These are phyloP conservation scores for Xylaria sp. DNA, from an alignment of 2,329 filamentous ascomycete species.

Conservation along the genomic window DNA sequence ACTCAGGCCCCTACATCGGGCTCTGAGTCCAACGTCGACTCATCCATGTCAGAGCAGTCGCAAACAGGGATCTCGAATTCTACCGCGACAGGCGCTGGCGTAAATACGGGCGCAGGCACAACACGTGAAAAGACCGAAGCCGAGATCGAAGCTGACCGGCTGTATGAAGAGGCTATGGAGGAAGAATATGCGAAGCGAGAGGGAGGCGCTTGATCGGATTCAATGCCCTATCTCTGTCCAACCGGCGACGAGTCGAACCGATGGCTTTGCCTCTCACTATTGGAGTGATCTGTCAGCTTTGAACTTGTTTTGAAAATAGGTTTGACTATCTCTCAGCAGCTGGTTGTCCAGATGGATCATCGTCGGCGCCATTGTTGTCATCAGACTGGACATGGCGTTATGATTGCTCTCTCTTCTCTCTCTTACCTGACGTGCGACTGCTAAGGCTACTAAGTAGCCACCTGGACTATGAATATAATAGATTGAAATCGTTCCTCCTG, in stretches of 20 bases:
- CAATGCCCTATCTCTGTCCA: background rate
- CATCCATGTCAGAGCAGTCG: conserved; percentile 25
- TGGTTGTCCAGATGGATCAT: background rate
- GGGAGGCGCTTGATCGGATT: conserved; percentile 56
- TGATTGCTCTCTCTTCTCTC: conserved; percentile 1
- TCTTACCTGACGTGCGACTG: background rate
- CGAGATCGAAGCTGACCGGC: conserved; percentile 61
- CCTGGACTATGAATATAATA: conserved; percentile 7
- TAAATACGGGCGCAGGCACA: conserved; percentile 61
- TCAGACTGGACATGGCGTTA: background rate
- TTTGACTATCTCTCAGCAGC: background rate
- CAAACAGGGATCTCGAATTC: conserved; percentile 14
- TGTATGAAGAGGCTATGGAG: conserved; percentile 65
- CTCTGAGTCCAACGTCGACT: conserved; percentile 24
- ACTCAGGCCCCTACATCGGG: conserved; percentile 10
- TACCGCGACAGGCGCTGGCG: conserved; percentile 56
- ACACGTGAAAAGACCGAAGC: conserved; percentile 61
- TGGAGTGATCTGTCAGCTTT: background rate
- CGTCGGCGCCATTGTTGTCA: background rate
- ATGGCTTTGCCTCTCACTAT: background rate
- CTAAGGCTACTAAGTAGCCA: background rate
- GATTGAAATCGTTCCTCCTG: background rate
- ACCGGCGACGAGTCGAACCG: background rate
- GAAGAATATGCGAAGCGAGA: conserved; percentile 67
- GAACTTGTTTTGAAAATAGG: background rate